Evolutionary conservation across 2,329 filamentous ascomycete species (phyloP).

Genomic region (Botrytis paeoniae): DNA sequence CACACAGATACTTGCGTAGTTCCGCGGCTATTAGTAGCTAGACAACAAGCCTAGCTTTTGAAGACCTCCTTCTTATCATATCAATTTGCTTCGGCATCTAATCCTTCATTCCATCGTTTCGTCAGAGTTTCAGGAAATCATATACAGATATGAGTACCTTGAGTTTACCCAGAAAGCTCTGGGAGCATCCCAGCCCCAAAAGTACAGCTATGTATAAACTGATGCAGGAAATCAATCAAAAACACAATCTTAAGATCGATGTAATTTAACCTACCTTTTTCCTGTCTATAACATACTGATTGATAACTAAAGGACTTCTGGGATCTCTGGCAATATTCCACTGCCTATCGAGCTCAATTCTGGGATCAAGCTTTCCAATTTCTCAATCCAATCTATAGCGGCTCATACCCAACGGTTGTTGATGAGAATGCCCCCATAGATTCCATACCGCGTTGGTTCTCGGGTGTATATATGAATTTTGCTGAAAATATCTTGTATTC

Average conservation of each 20-base stretch:
- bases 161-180: slow-evolving; percentile 57
- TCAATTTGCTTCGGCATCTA: background rate
- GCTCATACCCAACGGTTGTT: slow-evolving; percentile 57
- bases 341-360: slow-evolving; percentile 60
- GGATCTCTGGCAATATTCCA: slow-evolving; percentile 69
- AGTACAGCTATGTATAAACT: slow-evolving; percentile 65
- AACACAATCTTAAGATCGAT: slow-evolving; percentile 53
- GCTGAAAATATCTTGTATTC: slow-evolving; percentile 77
- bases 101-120: background rate
- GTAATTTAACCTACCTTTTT: slow-evolving; percentile 40
- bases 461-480: slow-evolving; percentile 70
- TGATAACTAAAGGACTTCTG: slow-evolving; percentile 53
- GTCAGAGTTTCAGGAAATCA: background rate
- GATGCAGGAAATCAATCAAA: slow-evolving; percentile 63
- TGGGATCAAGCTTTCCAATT: slow-evolving; percentile 62
- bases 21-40: background rate
- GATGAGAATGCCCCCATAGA: slow-evolving; percentile 70
- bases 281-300: background rate
- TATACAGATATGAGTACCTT: slow-evolving; percentile 26
- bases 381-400: slow-evolving; percentile 60
- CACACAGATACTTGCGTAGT: background rate
- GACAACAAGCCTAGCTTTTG: background rate
- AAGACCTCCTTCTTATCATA: background rate
- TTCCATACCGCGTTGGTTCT: slow-evolving; percentile 72
- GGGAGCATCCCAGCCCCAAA: slow-evolving; percentile 62